These are phyloP conservation scores for Fusarium decemcellulare DNA, from an alignment of 2,329 filamentous ascomycete genomes.

Conservation along the genomic window DNA sequence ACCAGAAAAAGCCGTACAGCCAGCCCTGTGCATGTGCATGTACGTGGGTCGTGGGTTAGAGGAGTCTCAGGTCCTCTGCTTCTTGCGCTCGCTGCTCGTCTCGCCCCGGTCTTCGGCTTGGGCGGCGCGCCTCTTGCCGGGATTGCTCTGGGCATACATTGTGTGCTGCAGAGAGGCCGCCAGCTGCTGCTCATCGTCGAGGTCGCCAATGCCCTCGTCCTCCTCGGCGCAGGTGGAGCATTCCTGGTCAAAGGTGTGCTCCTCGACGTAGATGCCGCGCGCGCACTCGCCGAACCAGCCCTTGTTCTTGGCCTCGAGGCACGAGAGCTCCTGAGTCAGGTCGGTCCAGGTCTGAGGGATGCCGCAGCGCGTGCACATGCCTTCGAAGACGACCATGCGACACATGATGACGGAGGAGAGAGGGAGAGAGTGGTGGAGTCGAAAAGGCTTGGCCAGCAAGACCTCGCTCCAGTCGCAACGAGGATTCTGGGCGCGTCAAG, in stretches of 20 bases:
- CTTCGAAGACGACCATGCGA: slow-evolving; percentile 61
- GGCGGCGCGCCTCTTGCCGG: slow-evolving; percentile 37
- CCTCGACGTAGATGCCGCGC: slow-evolving; percentile 57
- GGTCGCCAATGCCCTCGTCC: slow-evolving; percentile 59
- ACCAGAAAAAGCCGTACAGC: neutral
- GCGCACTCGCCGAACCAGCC: slow-evolving; percentile 61
- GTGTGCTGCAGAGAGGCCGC: slow-evolving; percentile 9
- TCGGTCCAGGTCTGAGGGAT: slow-evolving; percentile 59
- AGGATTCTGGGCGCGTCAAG: neutral
- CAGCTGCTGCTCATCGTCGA: slow-evolving; percentile 50
- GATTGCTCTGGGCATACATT: slow-evolving; percentile 15
- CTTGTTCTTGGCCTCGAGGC: slow-evolving; percentile 65
- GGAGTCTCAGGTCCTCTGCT: slow-evolving; percentile 48
- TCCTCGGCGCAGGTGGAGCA: slow-evolving; percentile 60
- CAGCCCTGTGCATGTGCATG: neutral
- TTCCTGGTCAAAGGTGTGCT: slow-evolving; percentile 64
- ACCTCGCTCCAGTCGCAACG: too few species aligned
- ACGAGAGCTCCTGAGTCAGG: slow-evolving; percentile 61
- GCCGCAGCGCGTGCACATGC: slow-evolving; percentile 60
- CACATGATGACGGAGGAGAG: slow-evolving; percentile 55
- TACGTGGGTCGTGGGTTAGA: neutral
- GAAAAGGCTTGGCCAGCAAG: neutral
- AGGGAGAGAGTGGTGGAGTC: neutral
- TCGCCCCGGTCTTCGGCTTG: slow-evolving; percentile 40
- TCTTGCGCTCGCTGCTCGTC: slow-evolving; percentile 44